Evolutionary conservation across 139 green algal genomes (phyloP).

Genomic region (Mesostigma viride): DNA sequence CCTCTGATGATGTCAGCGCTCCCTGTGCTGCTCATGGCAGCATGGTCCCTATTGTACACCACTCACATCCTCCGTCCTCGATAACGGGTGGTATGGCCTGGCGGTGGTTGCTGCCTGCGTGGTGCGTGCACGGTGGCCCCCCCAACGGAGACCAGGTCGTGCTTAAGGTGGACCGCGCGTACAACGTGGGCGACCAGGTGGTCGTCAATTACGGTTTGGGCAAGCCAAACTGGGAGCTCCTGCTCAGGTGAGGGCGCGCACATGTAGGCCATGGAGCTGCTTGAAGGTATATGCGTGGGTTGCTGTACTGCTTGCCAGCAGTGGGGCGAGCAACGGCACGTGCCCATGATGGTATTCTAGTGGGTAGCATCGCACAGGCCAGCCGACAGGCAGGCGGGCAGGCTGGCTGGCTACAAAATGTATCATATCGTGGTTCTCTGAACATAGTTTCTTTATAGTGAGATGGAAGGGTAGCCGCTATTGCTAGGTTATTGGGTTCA

Average conservation of each 20-base stretch:
- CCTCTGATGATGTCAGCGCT: too few species aligned
- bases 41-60: too few species aligned
- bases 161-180: slow-evolving; percentile 4
- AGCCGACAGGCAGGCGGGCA: not conserved
- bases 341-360: not conserved
- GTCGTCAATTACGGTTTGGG: slow-evolving; percentile 13
- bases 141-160: too few species aligned
- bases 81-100: too few species aligned
- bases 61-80: too few species aligned
- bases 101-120: too few species aligned
- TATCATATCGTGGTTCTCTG: not conserved
- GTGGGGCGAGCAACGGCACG: not conserved
- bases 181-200: slow-evolving; percentile 16
- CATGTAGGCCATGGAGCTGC: not conserved
- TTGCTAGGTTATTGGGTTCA: too few species aligned
- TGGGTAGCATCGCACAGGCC: not conserved
- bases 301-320: not conserved
- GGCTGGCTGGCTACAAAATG: not conserved
- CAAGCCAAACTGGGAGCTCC: slow-evolving; percentile 16
- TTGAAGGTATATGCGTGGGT: not conserved
- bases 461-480: too few species aligned
- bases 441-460: too few species aligned
- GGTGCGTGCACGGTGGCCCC: too few species aligned
- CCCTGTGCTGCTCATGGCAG: too few species aligned
- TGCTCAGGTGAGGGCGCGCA: slow-evolving; percentile 17